Evolutionary conservation across 2,329 filamentous ascomycete genomes (phyloP), one percentile per base, ranked within the genome.

Genomic region (Fusarium sp.): DNA sequence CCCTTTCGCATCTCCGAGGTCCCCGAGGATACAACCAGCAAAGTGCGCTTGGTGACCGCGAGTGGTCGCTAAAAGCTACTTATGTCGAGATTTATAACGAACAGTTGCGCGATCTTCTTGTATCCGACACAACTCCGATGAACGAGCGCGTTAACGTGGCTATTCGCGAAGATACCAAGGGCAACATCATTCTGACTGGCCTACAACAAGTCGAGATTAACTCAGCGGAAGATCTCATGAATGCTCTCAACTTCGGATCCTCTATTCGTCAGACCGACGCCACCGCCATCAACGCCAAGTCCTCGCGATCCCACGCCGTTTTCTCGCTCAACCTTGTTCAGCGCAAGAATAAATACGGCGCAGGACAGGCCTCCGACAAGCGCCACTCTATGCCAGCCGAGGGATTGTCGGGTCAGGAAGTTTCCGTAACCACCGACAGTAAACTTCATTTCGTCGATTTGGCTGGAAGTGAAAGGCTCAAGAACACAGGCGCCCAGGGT

Each of bases 11-110:
- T 54, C 86, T 98, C 40, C 91, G 92, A 69, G 89, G 92, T 7
- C 95, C 95, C 1, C 88, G 90, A 49, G 89, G 94, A 70, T 96
- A 97, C 73, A 75, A 60, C 32, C 79, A 80, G 60, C 77, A 79
- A 55, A 76, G 76, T 49, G 86, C 89, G 62, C 83, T 85, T 44
- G 77, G 82, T 4, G 92, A 96, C 51, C 94, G 92, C 80, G 92
- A 87, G 68, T 99, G 96, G 96, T 91, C 93, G 55, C 84, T 99
- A 76, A 97, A 92, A 79, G 96, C 95, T 14, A 98, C 95, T 2
- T 98, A 98, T 77, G 93, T 98, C 69, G 89, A 98, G 85, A 99
- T 99, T 71, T 99, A 99, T 84, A 98, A 99, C 78, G 96, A 99
- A 81, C 92, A 97, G 77, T 85, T 98, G 30, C 91, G 96, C 74